These are phyloP conservation scores for Rhodotorula toruloides DNA, from an alignment of 768 basidiomycete species.

Conservation along the genomic window DNA sequence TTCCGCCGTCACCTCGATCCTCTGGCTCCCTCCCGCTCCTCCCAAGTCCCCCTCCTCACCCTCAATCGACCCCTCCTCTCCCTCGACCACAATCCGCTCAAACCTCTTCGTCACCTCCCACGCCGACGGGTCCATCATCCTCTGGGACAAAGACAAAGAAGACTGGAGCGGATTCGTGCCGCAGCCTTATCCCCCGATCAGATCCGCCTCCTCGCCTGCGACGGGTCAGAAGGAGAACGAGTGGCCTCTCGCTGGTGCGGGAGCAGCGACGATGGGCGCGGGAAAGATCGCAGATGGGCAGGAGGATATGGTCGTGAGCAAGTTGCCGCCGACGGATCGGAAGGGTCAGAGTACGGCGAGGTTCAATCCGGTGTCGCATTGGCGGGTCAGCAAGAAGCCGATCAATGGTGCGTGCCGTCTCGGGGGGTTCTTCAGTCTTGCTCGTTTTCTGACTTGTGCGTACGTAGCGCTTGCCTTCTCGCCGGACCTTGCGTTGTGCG, in stretches of 20 bases:
- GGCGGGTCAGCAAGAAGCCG: constrained; percentile 67
- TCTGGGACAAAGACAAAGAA: constrained; percentile 86
- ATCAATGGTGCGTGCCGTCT: constrained; percentile 59
- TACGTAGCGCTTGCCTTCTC: constrained; percentile 82
- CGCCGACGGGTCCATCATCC: constrained; percentile 79
- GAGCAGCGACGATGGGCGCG: constrained; percentile 51
- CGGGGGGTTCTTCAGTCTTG: constrained; percentile 1
- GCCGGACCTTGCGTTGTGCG: constrained; percentile 84
- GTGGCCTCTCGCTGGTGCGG: constrained; percentile 14
- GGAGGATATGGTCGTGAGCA: constrained; percentile 43
- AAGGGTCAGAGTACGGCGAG: constrained; percentile 60
- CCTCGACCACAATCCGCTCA: constrained; percentile 42
- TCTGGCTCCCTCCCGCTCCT: constrained; percentile 72
- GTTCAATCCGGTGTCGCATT: constrained; percentile 79
- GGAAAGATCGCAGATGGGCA: constrained; percentile 46
- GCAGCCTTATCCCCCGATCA: constrained; percentile 39
- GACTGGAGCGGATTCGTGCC: constrained; percentile 50
- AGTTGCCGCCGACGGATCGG: constrained; percentile 51
- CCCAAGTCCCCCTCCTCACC: constrained; percentile 4
- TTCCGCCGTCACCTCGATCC: constrained; percentile 80
- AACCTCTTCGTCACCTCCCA: constrained; percentile 81
- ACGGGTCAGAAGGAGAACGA: constrained; percentile 14
- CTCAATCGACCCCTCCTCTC: not conserved
- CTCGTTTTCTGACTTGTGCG: too few relatives aligned
- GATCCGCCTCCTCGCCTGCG: constrained; percentile 1